Percentiles rank a stretch among this genome's conserved stretches.
phyloP scores from a whole-genome alignment of 2,329 filamentous ascomycete species.

The Cordyceps tenuipes region DNA sequence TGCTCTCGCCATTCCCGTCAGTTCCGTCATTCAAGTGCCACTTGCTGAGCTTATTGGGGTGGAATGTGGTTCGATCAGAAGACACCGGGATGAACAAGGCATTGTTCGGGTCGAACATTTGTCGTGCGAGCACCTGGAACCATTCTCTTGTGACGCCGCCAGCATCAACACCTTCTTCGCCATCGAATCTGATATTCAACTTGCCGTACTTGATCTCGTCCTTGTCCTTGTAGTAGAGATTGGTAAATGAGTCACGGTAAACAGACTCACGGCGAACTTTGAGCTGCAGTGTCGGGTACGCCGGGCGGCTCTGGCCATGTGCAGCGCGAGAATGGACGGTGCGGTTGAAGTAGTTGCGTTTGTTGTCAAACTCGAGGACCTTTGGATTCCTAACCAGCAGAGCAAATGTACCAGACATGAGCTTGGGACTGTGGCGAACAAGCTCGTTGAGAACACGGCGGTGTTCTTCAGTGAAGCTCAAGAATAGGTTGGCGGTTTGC shows the following conservation, averaged over 20 bases:
- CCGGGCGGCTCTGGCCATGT: slow-evolving; percentile 59
- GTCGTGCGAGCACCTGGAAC: slow-evolving; percentile 94
- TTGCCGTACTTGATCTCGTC: slow-evolving; percentile 99
- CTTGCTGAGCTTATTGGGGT: slow-evolving; percentile 81
- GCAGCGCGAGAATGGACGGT: slow-evolving; percentile 69
- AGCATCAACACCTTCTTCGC: slow-evolving; percentile 95
- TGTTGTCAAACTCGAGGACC: slow-evolving; percentile 98
- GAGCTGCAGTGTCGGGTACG: slow-evolving; percentile 68
- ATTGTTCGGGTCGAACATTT: slow-evolving; percentile 99
- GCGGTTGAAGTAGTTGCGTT: slow-evolving; percentile 96
- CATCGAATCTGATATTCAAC: slow-evolving; percentile 93
- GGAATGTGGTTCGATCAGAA: slow-evolving; percentile 95
- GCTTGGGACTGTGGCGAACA: slow-evolving; percentile 89
- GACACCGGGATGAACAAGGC: slow-evolving; percentile 94
- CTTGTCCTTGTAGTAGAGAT: slow-evolving; percentile 91
- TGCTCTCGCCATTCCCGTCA: slow-evolving; percentile 66
- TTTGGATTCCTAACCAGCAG: slow-evolving; percentile 97
- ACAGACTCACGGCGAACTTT: slow-evolving; percentile 88
- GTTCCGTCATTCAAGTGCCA: slow-evolving; percentile 7
- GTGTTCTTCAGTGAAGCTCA: slow-evolving; percentile 94
- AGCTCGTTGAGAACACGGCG: slow-evolving; percentile 97
- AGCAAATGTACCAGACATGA: slow-evolving; percentile 98
- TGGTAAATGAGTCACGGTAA: slow-evolving; percentile 97
- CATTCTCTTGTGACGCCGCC: slow-evolving; percentile 96
- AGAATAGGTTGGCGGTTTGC: slow-evolving; percentile 85